Evolutionary conservation across 768 basidiomycete genomes (phyloP).

Genomic region (Termitomyces sp.): DNA sequence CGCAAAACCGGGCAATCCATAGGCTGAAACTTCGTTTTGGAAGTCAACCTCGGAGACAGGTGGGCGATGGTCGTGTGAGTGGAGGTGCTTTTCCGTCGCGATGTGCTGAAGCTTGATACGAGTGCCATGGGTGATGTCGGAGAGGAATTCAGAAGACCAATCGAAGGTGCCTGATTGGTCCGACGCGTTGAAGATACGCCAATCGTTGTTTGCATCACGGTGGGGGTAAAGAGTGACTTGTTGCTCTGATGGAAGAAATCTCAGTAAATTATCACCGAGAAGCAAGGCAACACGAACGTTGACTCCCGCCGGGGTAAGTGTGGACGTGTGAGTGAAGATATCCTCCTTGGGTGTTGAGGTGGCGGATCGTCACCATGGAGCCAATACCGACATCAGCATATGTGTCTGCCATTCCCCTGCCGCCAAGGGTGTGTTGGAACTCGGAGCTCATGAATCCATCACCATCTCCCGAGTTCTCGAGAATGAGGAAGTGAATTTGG

Average conservation of each 20-base stretch:
- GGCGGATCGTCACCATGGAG: constrained; percentile 77
- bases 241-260: constrained; percentile 59
- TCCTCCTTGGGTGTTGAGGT: constrained; percentile 97
- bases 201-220: constrained; percentile 93
- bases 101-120: constrained; percentile 81
- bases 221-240: constrained; percentile 99
- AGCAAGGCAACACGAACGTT: constrained; percentile 44
- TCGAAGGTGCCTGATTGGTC: constrained; percentile 31
- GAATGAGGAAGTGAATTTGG: constrained; percentile 85
- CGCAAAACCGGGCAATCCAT: constrained; percentile 78
- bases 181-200: constrained; percentile 80
- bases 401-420: constrained; percentile 89
- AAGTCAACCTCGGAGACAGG: constrained; percentile 97
- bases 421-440: constrained; percentile 93
- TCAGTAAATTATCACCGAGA: background rate
- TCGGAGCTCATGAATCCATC: constrained; percentile 99
- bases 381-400: constrained; percentile 88
- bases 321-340: constrained; percentile 95
- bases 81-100: constrained; percentile 77
- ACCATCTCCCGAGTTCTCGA: constrained; percentile 89
- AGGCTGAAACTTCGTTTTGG: constrained; percentile 96
- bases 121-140: constrained; percentile 56
- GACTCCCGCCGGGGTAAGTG: constrained; percentile 83
- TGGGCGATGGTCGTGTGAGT: constrained; percentile 93
- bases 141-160: constrained; percentile 48